phyloP scores from a whole-genome alignment of 257 asterid species.

The Penstemon newberryi region DNA sequence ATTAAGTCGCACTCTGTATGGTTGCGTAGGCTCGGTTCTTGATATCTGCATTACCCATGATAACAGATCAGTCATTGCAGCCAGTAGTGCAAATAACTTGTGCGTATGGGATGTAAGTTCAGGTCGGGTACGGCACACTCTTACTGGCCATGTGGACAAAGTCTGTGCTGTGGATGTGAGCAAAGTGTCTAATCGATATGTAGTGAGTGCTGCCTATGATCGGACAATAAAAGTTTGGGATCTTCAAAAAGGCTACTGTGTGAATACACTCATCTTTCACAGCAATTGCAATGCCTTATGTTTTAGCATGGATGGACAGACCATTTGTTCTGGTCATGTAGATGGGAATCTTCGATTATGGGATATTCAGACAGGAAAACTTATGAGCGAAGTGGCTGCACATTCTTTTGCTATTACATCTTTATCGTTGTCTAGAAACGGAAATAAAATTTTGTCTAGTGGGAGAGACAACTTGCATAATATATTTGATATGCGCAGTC shows the following conservation, averaged over 20 bases:
- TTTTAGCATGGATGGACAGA: conserved; percentile 82
- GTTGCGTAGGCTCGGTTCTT: conserved; percentile 79
- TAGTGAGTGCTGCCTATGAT: conserved; percentile 89
- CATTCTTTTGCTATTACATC: conserved; percentile 87
- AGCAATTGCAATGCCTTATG: conserved; percentile 90
- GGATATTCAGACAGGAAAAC: conserved; percentile 86
- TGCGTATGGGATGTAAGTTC: conserved; percentile 76
- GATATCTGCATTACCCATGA: conserved; percentile 80
- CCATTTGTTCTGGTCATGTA: conserved; percentile 84
- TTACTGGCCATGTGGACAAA: conserved; percentile 88
- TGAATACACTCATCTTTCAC: conserved; percentile 67
- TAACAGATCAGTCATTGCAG: conserved; percentile 74
- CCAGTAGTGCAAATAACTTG: conserved; percentile 75
- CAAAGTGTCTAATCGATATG: conserved; percentile 67
- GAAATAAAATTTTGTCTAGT: conserved; percentile 79
- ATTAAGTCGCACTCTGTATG: conserved; percentile 48
- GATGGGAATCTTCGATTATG: conserved; percentile 89
- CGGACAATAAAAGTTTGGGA: conserved; percentile 97
- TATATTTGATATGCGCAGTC: conserved; percentile 74
- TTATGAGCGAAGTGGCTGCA: conserved; percentile 78
- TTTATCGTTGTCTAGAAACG: conserved; percentile 70
- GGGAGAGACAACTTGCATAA: conserved; percentile 94
- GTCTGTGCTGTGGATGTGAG: conserved; percentile 90
- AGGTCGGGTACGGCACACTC: conserved; percentile 74
- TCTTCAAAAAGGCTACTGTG: conserved; percentile 81